Conservation (phyloP, 495 filamentous ascomycete species). For the Aspergillus leporis region DNA sequence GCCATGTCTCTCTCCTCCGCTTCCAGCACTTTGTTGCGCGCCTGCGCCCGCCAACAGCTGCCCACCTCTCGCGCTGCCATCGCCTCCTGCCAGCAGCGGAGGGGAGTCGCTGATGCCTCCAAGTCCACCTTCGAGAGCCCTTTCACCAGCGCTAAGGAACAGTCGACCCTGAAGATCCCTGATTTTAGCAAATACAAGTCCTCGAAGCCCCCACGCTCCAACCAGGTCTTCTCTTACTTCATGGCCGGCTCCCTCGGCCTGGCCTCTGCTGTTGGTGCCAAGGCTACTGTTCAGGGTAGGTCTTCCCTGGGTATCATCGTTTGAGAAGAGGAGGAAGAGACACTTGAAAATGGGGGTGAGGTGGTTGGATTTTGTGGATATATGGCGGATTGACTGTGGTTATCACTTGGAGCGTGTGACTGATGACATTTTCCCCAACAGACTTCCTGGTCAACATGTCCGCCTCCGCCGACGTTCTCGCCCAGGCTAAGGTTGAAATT, state of each 20-base stretch:
- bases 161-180: constrained; percentile 72
- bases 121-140: constrained; percentile 54
- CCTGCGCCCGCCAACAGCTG: constrained; percentile 52
- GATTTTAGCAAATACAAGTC: constrained; percentile 86
- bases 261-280: constrained; percentile 86
- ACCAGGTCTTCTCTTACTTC: constrained; percentile 94
- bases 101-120: constrained; percentile 44
- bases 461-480: constrained; percentile 96
- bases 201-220: constrained; percentile 60
- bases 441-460: constrained; percentile 99
- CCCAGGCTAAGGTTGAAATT: constrained; percentile 99
- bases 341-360: background rate
- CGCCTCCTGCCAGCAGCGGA: constrained; percentile 50
- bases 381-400: constrained; percentile 4
- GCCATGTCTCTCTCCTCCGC: constrained; percentile 51
- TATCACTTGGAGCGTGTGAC: constrained; percentile 13
- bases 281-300: constrained; percentile 95
- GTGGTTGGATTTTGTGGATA: background rate
- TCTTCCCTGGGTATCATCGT: constrained; percentile 19
- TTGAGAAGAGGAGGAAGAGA: constrained; percentile 6
- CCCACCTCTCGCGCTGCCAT: constrained; percentile 45
- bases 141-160: constrained; percentile 44
- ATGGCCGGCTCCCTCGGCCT: constrained; percentile 96
- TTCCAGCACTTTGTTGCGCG: constrained; percentile 50
- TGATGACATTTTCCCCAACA: constrained; percentile 42